These are phyloP conservation scores for Atkinsonella texensis DNA, from an alignment of 2,329 filamentous ascomycete species.

Conservation along the genomic window DNA sequence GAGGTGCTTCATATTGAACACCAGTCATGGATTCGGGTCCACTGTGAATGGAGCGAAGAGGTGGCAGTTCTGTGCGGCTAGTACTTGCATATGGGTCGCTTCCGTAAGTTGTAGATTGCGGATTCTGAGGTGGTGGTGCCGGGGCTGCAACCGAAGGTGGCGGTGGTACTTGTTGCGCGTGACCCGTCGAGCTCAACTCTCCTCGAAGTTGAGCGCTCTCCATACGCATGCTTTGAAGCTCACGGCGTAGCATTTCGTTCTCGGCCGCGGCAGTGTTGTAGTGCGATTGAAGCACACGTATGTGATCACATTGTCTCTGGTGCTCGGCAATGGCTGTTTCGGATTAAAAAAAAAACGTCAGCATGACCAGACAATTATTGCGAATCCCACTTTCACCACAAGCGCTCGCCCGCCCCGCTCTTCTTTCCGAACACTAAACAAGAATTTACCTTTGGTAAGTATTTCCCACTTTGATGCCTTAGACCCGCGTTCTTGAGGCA, in stretches of 20 bases:
- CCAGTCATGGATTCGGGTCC: conserved; percentile 52
- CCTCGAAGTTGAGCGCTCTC: conserved; percentile 36
- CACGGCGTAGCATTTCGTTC: conserved; percentile 35
- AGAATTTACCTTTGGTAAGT: conserved; percentile 61
- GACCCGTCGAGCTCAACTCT: conserved; percentile 15
- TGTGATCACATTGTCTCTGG: conserved; percentile 38
- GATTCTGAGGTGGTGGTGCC: conserved; percentile 6
- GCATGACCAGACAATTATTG: too few relatives aligned
- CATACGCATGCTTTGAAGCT: conserved; percentile 34
- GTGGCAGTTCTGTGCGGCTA: conserved; percentile 41
- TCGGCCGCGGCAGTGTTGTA: conserved; percentile 30
- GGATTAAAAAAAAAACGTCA: neutral
- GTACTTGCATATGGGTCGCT: conserved; percentile 20
- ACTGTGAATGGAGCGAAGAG: conserved; percentile 39
- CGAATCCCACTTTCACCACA: neutral
- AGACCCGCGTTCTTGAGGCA: conserved; percentile 69
- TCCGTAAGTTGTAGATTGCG: conserved; percentile 13
- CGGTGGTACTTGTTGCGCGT: conserved; percentile 15
- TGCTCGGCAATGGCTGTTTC: conserved; percentile 47
- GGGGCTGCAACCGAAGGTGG: conserved; percentile 14
- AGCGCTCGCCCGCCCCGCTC: neutral
- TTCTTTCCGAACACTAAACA: neutral
- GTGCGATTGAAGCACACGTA: conserved; percentile 34
- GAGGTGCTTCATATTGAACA: conserved; percentile 46
- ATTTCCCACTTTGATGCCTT: conserved; percentile 90